Conservation (phyloP, 2,329 filamentous ascomycete genomes). For the Phoma sp. region DNA sequence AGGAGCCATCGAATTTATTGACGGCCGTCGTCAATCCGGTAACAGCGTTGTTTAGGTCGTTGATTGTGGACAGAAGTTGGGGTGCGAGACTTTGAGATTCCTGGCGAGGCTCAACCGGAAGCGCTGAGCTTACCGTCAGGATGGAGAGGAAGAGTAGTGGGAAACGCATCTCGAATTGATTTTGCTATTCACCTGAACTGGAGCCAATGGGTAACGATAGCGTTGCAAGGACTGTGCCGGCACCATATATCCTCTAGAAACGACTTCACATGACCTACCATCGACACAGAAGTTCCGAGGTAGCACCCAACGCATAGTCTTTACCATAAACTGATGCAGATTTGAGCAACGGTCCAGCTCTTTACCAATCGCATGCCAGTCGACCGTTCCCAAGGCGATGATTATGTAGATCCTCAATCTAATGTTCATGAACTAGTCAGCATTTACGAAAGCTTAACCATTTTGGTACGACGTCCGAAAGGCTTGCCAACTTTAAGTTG, state of each 20-base stretch:
- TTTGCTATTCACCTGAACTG: too few species aligned
- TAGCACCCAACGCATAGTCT: too few species aligned
- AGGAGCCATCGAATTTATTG: conserved; percentile 29
- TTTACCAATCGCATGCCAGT: neutral
- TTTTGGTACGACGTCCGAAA: neutral
- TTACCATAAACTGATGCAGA: neutral
- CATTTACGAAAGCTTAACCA: neutral
- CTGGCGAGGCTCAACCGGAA: conserved; percentile 7
- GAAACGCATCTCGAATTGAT: neutral
- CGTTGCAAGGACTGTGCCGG: too few species aligned
- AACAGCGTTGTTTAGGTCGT: conserved; percentile 23
- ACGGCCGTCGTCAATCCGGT: conserved; percentile 28
- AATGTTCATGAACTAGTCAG: neutral
- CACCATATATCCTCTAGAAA: neutral
- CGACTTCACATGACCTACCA: neutral
- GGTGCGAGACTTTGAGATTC: conserved; percentile 18
- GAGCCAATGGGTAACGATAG: too few species aligned
- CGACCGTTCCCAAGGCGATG: too few species aligned
- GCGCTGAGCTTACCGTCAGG: neutral
- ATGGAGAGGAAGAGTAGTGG: neutral
- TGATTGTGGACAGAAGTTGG: conserved; percentile 24
- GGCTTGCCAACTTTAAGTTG: neutral
- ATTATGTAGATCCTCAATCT: neutral
- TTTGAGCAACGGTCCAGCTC: neutral
- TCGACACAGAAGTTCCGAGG: neutral